Conservation (phyloP, 768 basidiomycete genomes). For the Boletellus sp. region DNA sequence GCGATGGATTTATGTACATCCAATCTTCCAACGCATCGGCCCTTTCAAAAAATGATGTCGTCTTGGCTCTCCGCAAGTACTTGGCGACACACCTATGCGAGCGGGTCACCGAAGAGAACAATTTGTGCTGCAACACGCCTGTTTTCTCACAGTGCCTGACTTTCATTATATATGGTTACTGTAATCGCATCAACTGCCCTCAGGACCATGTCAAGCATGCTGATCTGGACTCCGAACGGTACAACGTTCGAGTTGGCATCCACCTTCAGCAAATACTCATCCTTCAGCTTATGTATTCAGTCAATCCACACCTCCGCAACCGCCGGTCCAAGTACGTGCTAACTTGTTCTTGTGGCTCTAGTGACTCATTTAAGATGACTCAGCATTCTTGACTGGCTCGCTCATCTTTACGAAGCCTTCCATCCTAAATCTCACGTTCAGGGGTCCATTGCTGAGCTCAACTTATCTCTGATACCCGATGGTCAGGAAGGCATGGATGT, state of each 20-base stretch:
- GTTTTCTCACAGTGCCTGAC: constrained; percentile 41
- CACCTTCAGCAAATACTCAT: constrained; percentile 51
- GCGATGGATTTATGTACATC: background rate
- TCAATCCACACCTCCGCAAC: background rate
- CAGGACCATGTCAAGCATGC: constrained; percentile 34
- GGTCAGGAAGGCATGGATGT: constrained; percentile 34
- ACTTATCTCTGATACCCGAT: constrained; percentile 37
- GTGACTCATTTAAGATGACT: background rate
- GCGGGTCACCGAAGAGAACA: constrained; percentile 32
- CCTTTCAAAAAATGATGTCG: constrained; percentile 21
- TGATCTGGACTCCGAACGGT: constrained; percentile 32
- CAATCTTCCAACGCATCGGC: constrained; percentile 11
- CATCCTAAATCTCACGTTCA: constrained; percentile 45
- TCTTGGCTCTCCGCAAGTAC: constrained; percentile 17
- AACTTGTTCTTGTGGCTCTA: background rate
- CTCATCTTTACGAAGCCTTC: constrained; percentile 45
- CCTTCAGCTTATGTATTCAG: constrained; percentile 32
- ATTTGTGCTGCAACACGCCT: constrained; percentile 24
- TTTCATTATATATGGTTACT: constrained; percentile 30
- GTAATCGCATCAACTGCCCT: constrained; percentile 33
- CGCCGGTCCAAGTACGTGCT: constrained; percentile 4
- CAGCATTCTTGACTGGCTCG: constrained; percentile 32
- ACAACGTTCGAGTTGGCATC: constrained; percentile 40
- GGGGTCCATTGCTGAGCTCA: constrained; percentile 40
- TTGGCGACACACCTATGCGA: constrained; percentile 28